Conservation (phyloP, 2,329 filamentous ascomycete species). For the Elsinoe batatas region DNA sequence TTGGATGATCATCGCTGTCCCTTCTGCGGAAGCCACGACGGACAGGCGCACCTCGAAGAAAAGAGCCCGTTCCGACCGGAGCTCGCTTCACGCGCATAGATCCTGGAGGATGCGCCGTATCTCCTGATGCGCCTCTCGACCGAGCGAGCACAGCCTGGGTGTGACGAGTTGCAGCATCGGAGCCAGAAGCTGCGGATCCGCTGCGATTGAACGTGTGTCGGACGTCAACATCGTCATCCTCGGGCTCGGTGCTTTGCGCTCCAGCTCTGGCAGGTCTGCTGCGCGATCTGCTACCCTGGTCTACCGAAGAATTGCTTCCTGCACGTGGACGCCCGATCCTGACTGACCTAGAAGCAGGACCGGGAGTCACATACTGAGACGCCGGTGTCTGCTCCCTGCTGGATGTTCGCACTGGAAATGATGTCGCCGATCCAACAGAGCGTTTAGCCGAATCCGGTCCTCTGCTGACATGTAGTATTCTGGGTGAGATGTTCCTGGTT, state of each 20-base stretch:
- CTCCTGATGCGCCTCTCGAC: constrained; percentile 42
- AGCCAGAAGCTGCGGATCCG: constrained; percentile 38
- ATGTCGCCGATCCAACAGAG: constrained; percentile 25
- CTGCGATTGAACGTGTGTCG: constrained; percentile 16
- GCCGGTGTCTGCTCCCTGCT: constrained; percentile 27
- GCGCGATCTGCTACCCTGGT: constrained; percentile 21
- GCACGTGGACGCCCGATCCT: constrained; percentile 23
- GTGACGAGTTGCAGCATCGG: constrained; percentile 35
- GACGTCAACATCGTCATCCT: constrained; percentile 12
- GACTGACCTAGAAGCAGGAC: constrained; percentile 24
- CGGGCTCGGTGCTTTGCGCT: constrained; percentile 8
- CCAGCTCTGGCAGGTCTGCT: constrained; percentile 20
- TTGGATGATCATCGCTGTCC: constrained; percentile 40
- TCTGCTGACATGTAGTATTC: constrained; percentile 27
- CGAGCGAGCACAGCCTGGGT: constrained; percentile 38
- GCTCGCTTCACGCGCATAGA: constrained; percentile 71
- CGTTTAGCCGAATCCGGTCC: constrained; percentile 24
- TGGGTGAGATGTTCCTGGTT: constrained; percentile 25
- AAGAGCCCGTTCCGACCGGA: constrained; percentile 64
- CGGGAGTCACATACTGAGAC: constrained; percentile 29
- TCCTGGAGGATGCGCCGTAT: constrained; percentile 57
- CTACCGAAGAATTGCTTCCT: constrained; percentile 28
- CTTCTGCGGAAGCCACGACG: constrained; percentile 58
- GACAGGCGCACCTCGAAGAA: constrained; percentile 64
- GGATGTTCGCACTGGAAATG: constrained; percentile 23